Conservation (phyloP, 2,329 filamentous ascomycete genomes). For the Xylariales sp. region DNA sequence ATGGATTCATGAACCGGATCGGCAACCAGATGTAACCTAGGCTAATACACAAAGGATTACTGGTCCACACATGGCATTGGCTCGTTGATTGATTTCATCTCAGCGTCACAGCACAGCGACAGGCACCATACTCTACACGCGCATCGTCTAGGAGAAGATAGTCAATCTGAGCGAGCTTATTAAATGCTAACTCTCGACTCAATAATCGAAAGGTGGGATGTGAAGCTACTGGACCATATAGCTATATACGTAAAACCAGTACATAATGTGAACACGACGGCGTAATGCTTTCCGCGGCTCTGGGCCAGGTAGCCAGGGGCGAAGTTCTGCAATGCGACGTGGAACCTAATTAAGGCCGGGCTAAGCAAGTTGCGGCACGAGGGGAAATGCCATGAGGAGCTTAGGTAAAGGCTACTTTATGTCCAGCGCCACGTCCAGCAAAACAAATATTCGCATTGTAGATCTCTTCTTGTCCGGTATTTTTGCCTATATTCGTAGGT, state of each 20-base stretch:
- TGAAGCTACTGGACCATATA: too few relatives aligned
- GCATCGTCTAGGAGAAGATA: too few relatives aligned
- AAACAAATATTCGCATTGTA: too few relatives aligned
- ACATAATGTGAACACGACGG: not conserved
- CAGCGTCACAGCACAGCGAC: too few relatives aligned
- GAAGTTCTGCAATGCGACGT: not conserved
- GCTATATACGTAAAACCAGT: not conserved
- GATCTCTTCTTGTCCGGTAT: too few relatives aligned
- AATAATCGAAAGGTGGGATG: not conserved
- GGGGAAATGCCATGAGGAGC: too few relatives aligned
- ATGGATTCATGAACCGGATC: not conserved
- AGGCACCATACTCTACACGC: too few relatives aligned
- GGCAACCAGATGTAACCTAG: not conserved
- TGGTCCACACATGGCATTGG: not conserved
- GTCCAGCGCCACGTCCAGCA: too few relatives aligned
- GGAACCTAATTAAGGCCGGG: constrained; percentile 3
- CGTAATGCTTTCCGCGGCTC: not conserved
- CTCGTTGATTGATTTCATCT: not conserved
- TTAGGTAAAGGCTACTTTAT: too few relatives aligned
- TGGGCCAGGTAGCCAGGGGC: not conserved
- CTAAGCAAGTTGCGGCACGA: not conserved
- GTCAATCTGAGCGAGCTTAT: not conserved
- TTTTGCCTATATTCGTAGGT: too few relatives aligned
- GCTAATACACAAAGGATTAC: not conserved
- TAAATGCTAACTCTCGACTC: not conserved